Conservation (phyloP, 306 rosid species). For the Arachis stenosperma region DNA sequence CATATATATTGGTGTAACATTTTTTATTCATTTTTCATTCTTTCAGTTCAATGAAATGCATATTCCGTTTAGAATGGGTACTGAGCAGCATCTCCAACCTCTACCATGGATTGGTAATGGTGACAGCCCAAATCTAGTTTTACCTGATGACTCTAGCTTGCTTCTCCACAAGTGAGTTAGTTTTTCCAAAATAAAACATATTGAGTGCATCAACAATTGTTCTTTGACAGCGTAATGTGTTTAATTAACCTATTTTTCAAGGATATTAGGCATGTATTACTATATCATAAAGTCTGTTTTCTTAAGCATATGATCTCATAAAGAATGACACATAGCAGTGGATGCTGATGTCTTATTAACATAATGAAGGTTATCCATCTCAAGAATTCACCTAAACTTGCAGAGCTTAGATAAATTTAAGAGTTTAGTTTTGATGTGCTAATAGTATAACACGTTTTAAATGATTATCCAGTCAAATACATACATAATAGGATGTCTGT, state of each 20-base stretch:
- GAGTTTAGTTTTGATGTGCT: too few species aligned
- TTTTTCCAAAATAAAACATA: slow-evolving; percentile 14
- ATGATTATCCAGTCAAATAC: too few species aligned
- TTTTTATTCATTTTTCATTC: not conserved
- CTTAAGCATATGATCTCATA: not conserved
- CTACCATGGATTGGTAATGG: slow-evolving; percentile 65
- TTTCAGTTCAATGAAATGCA: slow-evolving; percentile 78
- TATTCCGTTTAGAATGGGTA: slow-evolving; percentile 66
- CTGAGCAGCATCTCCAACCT: slow-evolving; percentile 78
- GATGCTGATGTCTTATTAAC: not conserved
- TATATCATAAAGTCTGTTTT: not conserved
- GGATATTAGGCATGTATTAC: slow-evolving; percentile 1
- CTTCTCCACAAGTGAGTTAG: slow-evolving; percentile 64
- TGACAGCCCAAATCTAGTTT: slow-evolving; percentile 51
- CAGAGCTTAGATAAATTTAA: too few species aligned
- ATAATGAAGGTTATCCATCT: not conserved
- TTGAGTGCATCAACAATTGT: slow-evolving; percentile 6
- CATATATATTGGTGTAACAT: too few species aligned
- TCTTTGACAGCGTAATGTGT: not conserved
- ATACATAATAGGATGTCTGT: too few species aligned
- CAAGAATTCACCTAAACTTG: too few species aligned
- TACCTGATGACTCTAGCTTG: slow-evolving; percentile 71
- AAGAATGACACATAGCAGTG: not conserved
- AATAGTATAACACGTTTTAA: too few species aligned
- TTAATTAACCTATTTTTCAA: slow-evolving; percentile 7